phyloP scores from a whole-genome alignment of 306 rosid species.

The Dalbergia cochinchinensis region DNA sequence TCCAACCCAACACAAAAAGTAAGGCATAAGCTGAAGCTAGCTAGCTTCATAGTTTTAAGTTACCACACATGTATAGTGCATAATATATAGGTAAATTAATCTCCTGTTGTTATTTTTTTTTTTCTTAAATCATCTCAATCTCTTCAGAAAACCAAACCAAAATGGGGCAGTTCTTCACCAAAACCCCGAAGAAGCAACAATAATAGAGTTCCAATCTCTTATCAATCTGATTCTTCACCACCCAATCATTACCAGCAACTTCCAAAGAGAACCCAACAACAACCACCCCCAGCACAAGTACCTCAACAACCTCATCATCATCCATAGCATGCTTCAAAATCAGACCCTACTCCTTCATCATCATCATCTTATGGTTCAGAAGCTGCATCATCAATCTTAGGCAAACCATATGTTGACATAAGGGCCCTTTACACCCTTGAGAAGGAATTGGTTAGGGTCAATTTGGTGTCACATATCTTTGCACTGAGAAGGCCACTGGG shows the following conservation, averaged over 20 bases:
- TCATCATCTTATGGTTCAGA: constrained; percentile 6
- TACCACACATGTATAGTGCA: background rate
- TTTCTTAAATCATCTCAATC: background rate
- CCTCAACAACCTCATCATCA: constrained; percentile 20
- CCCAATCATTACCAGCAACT: constrained; percentile 32
- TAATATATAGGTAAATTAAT: no score
- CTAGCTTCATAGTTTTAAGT: no score
- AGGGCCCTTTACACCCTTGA: constrained; percentile 55
- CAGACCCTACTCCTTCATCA: constrained; percentile 41
- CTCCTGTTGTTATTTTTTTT: no score
- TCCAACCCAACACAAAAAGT: background rate
- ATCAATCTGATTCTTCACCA: constrained; percentile 52
- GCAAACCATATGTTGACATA: constrained; percentile 63
- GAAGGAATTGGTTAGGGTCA: constrained; percentile 80
- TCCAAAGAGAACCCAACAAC: constrained; percentile 34
- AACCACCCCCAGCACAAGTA: background rate
- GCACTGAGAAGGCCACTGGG: constrained; percentile 72
- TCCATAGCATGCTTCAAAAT: constrained; percentile 25
- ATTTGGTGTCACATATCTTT: constrained; percentile 76
- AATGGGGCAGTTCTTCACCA: constrained; percentile 88
- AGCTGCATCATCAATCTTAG: constrained; percentile 54
- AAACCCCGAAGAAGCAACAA: constrained; percentile 24
- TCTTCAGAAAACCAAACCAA: background rate
- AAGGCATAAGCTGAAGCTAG: background rate
- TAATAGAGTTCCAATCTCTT: constrained; percentile 58